These are phyloP conservation scores for Elymus sibiricus DNA, from an alignment of 176 grass and related monocot genomes.

Conservation along the genomic window DNA sequence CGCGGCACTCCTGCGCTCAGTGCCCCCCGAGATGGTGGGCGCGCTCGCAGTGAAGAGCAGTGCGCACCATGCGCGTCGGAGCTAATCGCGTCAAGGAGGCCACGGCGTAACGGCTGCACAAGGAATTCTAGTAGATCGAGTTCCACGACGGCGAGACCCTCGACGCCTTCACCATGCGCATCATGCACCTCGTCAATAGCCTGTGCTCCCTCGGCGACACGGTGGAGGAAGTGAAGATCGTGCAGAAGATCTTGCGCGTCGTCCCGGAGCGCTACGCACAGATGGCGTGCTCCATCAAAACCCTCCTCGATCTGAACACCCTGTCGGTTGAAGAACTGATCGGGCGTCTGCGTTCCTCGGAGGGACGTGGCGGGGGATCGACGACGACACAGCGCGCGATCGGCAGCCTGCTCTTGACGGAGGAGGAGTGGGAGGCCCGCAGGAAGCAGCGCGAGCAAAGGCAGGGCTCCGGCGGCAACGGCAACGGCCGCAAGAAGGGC, in stretches of 20 bases:
- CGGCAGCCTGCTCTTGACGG: background rate
- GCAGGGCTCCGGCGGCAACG: background rate
- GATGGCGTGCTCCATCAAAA: background rate
- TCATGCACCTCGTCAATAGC: background rate
- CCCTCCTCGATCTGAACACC: background rate
- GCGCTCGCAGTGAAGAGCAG: background rate
- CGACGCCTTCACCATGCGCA: background rate
- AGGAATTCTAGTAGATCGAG: background rate
- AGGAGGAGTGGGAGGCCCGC: background rate
- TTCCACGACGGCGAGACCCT: background rate
- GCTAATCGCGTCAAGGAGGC: background rate
- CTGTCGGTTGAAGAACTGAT: background rate
- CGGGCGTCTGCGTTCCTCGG: background rate
- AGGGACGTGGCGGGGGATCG: background rate
- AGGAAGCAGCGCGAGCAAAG: background rate
- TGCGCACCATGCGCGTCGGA: background rate
- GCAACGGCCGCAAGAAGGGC: no score
- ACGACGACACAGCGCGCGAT: background rate
- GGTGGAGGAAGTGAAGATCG: background rate
- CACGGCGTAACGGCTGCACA: background rate
- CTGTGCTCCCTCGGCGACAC: background rate
- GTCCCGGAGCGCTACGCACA: background rate
- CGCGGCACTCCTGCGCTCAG: background rate
- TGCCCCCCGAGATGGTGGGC: background rate
- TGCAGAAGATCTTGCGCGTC: background rate